Base-by-base conservation (phyloP, 2,329 filamentous ascomycete genomes). In the Cadophora malorum region DNA sequence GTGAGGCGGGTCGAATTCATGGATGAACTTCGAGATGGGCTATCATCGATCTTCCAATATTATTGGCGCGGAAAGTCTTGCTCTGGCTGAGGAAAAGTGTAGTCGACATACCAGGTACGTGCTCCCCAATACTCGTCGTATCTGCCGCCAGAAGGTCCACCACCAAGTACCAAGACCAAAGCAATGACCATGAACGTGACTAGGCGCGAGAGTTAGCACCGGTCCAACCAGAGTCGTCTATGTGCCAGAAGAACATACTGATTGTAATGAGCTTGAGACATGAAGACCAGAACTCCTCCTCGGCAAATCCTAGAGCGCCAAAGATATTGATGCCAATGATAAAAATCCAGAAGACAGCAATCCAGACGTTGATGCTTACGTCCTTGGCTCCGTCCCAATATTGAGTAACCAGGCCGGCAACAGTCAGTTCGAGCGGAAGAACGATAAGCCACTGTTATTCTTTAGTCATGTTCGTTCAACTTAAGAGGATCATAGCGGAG, bases 121-220 rank as follows among this genome's bases (percentile, higher is more conserved):
- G 63, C 63, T 16, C 63, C 63, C 63, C 63, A 65, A 38, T 65
- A 65, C 31, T 65, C 63, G 25, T 60, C 63, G 23, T 65, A 65
- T 59, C 63, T 56, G 21, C 63, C 63, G 9, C 63, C 63, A 9
- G 38, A 52, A 33, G 63, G 63, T 6, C 63, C 63, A 25, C 63
- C 63, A 47, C 63, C 63, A 14, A 28, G 31, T 6, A 65, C 28
- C 25, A 65, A 47, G 31, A 65, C 53, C 23, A 65, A 10, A 9
- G 63, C 63, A 52, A 65, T 65, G 41, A 65, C 35, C 63, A 65
- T 65, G 53, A 65, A 65, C 10, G 45, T 59, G 19, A 66, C 64
- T 66, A 38, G 28, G 14, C 35, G 8, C 8, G 5, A 21, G n/a
- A 12, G 16, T 19, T 49, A 62, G 58, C 38, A n/a, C 4, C 38